These are phyloP conservation scores for Gypsophila paniculata DNA, from an alignment of 179 eudicot species.

Conservation along the genomic window DNA sequence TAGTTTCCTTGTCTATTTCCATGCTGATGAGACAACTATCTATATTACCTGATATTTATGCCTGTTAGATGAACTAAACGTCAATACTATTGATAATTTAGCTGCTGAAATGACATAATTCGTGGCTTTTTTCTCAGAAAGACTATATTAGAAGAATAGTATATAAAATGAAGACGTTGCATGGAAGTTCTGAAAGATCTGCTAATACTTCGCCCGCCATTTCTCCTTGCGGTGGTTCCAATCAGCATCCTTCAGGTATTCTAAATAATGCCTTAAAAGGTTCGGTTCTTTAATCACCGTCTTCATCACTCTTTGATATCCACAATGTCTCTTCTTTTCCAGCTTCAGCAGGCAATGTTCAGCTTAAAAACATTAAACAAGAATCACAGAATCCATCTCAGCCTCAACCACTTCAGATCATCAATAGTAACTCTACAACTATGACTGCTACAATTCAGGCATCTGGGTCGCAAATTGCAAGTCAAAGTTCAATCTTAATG, in stretches of 20 bases:
- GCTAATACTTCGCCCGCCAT: constrained; percentile 8
- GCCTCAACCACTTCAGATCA: constrained; percentile 19
- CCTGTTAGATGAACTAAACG: background rate
- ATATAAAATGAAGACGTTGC: background rate
- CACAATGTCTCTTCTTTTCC: constrained; percentile 3
- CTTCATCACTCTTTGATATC: background rate
- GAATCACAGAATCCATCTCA: constrained; percentile 14
- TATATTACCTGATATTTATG: background rate
- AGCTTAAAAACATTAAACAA: constrained; percentile 11
- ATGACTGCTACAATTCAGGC: background rate
- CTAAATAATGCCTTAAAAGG: background rate
- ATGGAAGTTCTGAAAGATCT: background rate
- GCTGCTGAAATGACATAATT: constrained; percentile 8
- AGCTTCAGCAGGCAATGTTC: constrained; percentile 6
- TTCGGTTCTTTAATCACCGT: background rate
- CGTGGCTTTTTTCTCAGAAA: constrained; percentile 12
- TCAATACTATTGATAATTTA: background rate
- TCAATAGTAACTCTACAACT: constrained; percentile 6
- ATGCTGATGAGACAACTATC: background rate
- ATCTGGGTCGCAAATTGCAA: constrained; percentile 1
- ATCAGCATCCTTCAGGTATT: constrained; percentile 21
- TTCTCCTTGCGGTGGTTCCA: constrained; percentile 15
- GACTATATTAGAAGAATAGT: constrained; percentile 23
- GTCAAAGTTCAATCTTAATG: constrained; percentile 5
- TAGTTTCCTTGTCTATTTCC: constrained; percentile 3